Base-by-base conservation (phyloP, 1,139 yeast genomes). In the Ogataea hybrid region DNA sequence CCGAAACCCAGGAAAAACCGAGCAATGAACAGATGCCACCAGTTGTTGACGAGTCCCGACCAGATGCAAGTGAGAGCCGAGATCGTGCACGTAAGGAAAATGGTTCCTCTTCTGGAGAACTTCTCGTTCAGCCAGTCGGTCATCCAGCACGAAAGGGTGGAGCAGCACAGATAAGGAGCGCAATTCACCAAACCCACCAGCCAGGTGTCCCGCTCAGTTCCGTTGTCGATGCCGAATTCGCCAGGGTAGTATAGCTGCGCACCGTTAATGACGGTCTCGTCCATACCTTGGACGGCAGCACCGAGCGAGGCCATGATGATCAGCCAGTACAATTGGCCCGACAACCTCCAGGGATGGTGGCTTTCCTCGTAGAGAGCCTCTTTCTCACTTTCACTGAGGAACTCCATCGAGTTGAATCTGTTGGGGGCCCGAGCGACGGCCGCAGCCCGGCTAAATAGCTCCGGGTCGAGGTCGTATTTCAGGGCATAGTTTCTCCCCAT, bases 201-300 rank as follows among this genome's bases (percentile, higher is more conserved):
- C 80, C 90, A 81, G 46, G 78, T 79, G 37, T 77, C 74, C 54
- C 82, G 70, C 27, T 70, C 67, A 54, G 73, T 64, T 11, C 60
- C 67, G 16, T 67, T 53, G 11, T 68, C 71, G 41, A 83, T 70
- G 1, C 79, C 81, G 59, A 84, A 70, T 33, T 66, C 69, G 2
- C 56, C 53, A 6, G 90, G 87, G 62, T 81, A 85, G 58, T 78
- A 83, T 38, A 86, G 65, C 41, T 81, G 76, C 9, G 96, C 95
- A 51, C 96, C 96, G 56, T 86, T 85, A 45, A 84, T 76, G 18
- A 86, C 95, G 2, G 94, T 75, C 62, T 88, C 95, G 61, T 88
- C 96, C 88, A 87, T 86, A 57, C 96, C 96, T 62, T 87, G 95
- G 25, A 88, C 90, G 7, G 90, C 86, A 20, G 96, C 96, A 42